Percentiles rank a stretch among this genome's conserved stretches.
Conservation (phyloP, 345 rosid species). For the Eutrema japonicum region DNA sequence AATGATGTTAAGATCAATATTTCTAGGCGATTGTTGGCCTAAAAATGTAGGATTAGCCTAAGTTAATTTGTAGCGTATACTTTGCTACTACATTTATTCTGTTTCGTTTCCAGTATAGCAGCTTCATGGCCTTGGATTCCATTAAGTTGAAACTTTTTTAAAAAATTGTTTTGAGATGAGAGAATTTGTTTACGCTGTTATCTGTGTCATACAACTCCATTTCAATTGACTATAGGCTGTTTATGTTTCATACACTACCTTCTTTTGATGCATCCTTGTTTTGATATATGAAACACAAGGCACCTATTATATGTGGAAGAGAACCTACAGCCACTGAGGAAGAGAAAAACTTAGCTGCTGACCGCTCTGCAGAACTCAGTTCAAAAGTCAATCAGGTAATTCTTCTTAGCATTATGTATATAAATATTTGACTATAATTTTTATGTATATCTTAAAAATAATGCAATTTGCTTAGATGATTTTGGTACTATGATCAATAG, state of each 20-base stretch:
- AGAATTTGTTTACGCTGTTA: slow-evolving; percentile 18
- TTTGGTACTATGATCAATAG: slow-evolving; percentile 26
- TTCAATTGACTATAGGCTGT: slow-evolving; percentile 16
- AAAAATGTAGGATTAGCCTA: slow-evolving; percentile 16
- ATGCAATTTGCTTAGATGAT: slow-evolving; percentile 28
- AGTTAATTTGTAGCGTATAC: slow-evolving; percentile 13
- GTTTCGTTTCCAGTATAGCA: slow-evolving; percentile 23
- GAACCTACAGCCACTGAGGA: slow-evolving; percentile 90
- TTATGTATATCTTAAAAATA: not conserved
- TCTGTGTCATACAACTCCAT: slow-evolving; percentile 16
- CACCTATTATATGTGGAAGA: slow-evolving; percentile 96
- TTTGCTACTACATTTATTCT: slow-evolving; percentile 16
- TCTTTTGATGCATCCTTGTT: slow-evolving; percentile 29
- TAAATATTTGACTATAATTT: not conserved
- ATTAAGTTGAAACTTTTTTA: slow-evolving; percentile 5
- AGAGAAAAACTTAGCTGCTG: slow-evolving; percentile 76
- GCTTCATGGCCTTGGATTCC: slow-evolving; percentile 29
- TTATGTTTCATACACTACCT: slow-evolving; percentile 21
- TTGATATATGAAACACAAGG: slow-evolving; percentile 49
- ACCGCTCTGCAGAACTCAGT: slow-evolving; percentile 92
- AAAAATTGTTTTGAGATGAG: slow-evolving; percentile 5
- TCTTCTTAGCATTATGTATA: slow-evolving; percentile 30
- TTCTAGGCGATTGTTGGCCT: not conserved
- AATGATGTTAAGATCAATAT: slow-evolving; percentile 5
- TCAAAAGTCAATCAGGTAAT: slow-evolving; percentile 93